Base-by-base conservation (phyloP, 306 rosid genomes). In the Prunus campanulata region DNA sequence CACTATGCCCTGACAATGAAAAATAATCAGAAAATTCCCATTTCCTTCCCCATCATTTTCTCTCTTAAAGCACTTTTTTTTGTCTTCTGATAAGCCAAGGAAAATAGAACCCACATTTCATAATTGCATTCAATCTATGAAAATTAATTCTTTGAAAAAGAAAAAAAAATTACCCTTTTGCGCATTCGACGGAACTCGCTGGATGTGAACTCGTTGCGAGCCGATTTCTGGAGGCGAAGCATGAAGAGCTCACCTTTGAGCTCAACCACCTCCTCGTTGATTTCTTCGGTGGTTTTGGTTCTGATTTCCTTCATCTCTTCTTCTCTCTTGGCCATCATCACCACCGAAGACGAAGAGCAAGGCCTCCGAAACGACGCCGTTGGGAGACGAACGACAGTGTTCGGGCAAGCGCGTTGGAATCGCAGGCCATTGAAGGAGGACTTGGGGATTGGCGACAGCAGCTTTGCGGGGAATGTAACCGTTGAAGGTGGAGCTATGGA, bases 171-270 rank as follows among this genome's bases (percentile, higher is more conserved):
- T 86, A 95, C 99, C 92, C 85, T 88, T 83, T 89, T 95, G 80
- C 96, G 97, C 99, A 92, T 90, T 65, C 86, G 86, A 51, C 86
- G 65, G 83, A 95, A 95, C 24, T 95, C 97, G 68, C 97, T 95
- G 82, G 97, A 68, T 75, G 87, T 92, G 81, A 92, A 91, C 74
- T 95, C 97, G 55, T 89, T 89, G 12, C 97, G 88, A 30, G 87
- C 91, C 0, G 99, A 92, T 86, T 88, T 85, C 81, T 92, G 90
- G 63, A 95, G 93, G 12, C 91, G 88, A 78, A 92, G 99, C 99
- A 95, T 89, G 24, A 89, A 69, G 57, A 95, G 96, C 81, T 92
- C 99, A 0, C 99, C 99, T 83, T 95, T 83, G 55, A 95, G 99
- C n/a, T 88, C 93, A 20, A 89, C 61, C 22, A 95, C 93, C 80